Evolutionary conservation across 345 rosid species (phyloP).

Genomic region (Bruguiera sexangula): DNA sequence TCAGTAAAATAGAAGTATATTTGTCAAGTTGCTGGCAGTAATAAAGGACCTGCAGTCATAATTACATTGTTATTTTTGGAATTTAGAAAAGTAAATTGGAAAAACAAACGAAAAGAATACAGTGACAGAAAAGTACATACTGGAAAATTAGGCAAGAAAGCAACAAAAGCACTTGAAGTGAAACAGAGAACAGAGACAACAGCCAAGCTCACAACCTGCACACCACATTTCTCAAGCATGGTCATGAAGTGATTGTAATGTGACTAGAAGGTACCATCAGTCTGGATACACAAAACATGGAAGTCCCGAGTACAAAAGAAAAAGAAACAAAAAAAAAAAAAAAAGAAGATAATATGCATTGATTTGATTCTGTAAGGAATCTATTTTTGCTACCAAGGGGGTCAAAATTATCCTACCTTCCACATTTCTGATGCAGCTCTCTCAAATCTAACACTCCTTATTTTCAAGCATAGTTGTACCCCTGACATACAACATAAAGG

Average conservation of each 20-base stretch:
- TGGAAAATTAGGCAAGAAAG: slow-evolving; percentile 48
- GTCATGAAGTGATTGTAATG: too few relatives aligned
- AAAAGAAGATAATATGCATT: background rate
- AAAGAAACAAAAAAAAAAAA: background rate
- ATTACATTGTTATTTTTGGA: slow-evolving; percentile 4
- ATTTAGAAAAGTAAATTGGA: background rate
- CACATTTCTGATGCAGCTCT: slow-evolving; percentile 57
- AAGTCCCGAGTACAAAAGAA: too few relatives aligned
- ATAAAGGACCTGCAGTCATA: slow-evolving; percentile 48
- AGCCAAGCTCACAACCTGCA: slow-evolving; percentile 66
- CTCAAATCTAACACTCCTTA: slow-evolving; percentile 62
- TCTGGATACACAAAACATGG: too few relatives aligned
- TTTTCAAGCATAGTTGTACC: slow-evolving; percentile 46
- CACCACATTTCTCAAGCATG: background rate
- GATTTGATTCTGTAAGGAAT: background rate
- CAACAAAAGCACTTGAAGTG: slow-evolving; percentile 47
- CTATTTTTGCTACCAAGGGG: background rate
- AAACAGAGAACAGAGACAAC: slow-evolving; percentile 53
- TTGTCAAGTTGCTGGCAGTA: slow-evolving; percentile 33
- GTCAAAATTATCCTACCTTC: slow-evolving; percentile 42
- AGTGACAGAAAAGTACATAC: slow-evolving; percentile 30
- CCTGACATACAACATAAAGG: slow-evolving; percentile 35
- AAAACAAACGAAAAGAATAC: slow-evolving; percentile 6
- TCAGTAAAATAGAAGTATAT: slow-evolving; percentile 35
- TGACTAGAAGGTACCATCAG: too few relatives aligned